These are phyloP conservation scores for Penicillium glabrum DNA, from an alignment of 2,329 filamentous ascomycete species.

Conservation along the genomic window DNA sequence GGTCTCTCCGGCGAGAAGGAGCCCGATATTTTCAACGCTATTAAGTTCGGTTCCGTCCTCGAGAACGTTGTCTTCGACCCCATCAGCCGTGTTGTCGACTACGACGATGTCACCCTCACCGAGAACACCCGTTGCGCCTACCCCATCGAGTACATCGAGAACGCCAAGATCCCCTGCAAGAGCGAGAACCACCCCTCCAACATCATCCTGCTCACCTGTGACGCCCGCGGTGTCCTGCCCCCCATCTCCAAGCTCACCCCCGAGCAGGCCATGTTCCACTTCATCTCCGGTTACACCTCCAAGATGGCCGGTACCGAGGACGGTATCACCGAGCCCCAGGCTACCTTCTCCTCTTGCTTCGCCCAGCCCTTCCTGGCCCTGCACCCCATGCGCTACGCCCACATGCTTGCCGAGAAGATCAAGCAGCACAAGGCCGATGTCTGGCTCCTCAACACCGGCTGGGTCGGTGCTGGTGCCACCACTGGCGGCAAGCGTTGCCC, in stretches of 20 bases:
- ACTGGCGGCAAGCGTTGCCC: conserved; percentile 96
- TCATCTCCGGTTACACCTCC: conserved; percentile 99
- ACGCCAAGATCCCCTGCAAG: conserved; percentile 97
- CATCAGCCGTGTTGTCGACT: conserved; percentile 84
- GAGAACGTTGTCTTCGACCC: conserved; percentile 99
- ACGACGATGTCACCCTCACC: conserved; percentile 90
- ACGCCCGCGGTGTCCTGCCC: conserved; percentile 93
- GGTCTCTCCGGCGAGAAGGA: conserved; percentile 98
- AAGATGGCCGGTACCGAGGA: conserved; percentile 99
- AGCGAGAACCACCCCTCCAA: conserved; percentile 86
- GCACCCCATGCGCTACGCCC: conserved; percentile 98
- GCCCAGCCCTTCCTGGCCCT: conserved; percentile 98
- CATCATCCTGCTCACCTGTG: conserved; percentile 97
- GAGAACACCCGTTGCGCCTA: conserved; percentile 99
- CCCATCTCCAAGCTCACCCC: conserved; percentile 96
- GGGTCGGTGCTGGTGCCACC: conserved; percentile 87
- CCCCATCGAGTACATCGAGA: conserved; percentile 97
- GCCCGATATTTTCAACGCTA: conserved; percentile 94
- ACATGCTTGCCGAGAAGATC: conserved; percentile 99
- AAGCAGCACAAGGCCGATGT: conserved; percentile 91
- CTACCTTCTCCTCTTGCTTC: conserved; percentile 99
- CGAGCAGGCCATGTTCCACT: conserved; percentile 99
- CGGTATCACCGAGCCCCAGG: conserved; percentile 93
- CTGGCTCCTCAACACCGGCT: conserved; percentile 98
- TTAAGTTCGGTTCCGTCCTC: conserved; percentile 93